Conservation (phyloP, 1,284 basidiomycete species). For the Bondarzewia mesenterica region DNA sequence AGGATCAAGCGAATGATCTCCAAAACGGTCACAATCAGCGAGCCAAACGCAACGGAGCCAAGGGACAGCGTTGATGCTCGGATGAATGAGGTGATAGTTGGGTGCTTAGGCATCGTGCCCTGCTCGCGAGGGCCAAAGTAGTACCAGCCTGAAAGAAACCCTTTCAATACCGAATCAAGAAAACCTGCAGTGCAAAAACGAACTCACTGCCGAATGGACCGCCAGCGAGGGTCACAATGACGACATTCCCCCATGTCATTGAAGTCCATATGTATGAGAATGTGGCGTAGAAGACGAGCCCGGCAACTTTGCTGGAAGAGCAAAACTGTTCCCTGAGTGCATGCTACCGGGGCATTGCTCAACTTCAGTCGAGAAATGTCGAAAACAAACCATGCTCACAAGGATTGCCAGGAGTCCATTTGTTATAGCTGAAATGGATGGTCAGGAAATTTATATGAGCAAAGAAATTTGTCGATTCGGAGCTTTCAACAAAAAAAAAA, state of each 20-base stretch:
- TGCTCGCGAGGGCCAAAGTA: slow-evolving; percentile 61
- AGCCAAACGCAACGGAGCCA: slow-evolving; percentile 87
- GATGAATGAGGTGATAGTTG: slow-evolving; percentile 64
- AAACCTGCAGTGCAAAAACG: not conserved
- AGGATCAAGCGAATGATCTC: slow-evolving; percentile 70
- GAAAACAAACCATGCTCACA: slow-evolving; percentile 33
- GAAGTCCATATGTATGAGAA: slow-evolving; percentile 84
- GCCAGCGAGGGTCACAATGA: slow-evolving; percentile 75
- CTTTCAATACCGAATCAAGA: not conserved
- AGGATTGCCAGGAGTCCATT: slow-evolving; percentile 71
- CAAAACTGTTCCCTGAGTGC: slow-evolving; percentile 35
- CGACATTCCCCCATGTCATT: slow-evolving; percentile 73
- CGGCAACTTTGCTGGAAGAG: slow-evolving; percentile 48
- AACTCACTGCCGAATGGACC: slow-evolving; percentile 48
- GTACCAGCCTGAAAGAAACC: slow-evolving; percentile 57
- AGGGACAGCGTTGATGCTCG: slow-evolving; percentile 82
- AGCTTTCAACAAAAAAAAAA: not conserved
- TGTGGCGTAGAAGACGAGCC: slow-evolving; percentile 70
- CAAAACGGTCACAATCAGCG: slow-evolving; percentile 81
- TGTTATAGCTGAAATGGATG: slow-evolving; percentile 46
- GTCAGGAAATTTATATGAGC: not conserved
- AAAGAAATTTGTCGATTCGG: no score
- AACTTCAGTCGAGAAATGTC: not conserved
- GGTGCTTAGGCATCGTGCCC: slow-evolving; percentile 66
- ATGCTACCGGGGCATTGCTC: slow-evolving; percentile 19